These are phyloP conservation scores for Albophoma yamanashiensis DNA, from an alignment of 2,329 filamentous ascomycete species.

Conservation along the genomic window DNA sequence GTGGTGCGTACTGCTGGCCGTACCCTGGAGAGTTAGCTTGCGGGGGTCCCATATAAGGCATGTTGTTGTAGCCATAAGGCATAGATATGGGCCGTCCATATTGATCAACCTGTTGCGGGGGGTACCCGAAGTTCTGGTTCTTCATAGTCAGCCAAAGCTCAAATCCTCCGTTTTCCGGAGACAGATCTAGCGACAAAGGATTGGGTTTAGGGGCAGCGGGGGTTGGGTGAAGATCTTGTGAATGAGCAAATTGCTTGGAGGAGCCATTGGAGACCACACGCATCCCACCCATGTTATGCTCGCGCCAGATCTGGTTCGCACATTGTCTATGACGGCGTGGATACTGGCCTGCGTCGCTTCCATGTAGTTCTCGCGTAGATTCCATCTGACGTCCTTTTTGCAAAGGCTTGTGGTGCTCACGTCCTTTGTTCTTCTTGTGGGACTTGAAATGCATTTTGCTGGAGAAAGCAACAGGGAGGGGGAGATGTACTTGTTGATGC, in stretches of 20 bases:
- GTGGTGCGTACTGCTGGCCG: conserved; percentile 32
- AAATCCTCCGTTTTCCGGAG: conserved; percentile 59
- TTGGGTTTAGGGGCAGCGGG: conserved; percentile 5
- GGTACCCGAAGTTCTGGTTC: conserved; percentile 54
- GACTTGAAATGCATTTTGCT: conserved; percentile 27
- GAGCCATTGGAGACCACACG: conserved; percentile 10
- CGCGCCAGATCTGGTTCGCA: conserved; percentile 23
- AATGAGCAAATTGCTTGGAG: conserved; percentile 5
- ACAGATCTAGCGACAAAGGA: conserved; percentile 42
- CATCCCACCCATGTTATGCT: conserved; percentile 11
- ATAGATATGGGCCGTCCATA: conserved; percentile 26
- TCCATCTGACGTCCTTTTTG: conserved; percentile 26
- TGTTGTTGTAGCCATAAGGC: conserved; percentile 32
- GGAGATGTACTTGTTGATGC: conserved; percentile 52
- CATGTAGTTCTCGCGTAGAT: conserved; percentile 22
- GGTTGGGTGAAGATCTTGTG: conserved; percentile 3
- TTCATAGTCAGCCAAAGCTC: conserved; percentile 62
- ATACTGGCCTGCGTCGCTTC: conserved; percentile 23
- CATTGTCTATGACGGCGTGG: conserved; percentile 35
- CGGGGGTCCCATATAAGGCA: conserved; percentile 38
- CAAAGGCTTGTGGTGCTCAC: conserved; percentile 36
- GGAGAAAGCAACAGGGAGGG: conserved; percentile 21
- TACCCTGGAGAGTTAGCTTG: conserved; percentile 39
- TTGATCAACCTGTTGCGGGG: conserved; percentile 29
- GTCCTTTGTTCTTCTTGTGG: conserved; percentile 32